Percentiles rank a stretch among this genome's conserved stretches.
These are phyloP conservation scores for Triticum monococcum DNA, from an alignment of 176 grass and related monocot genomes.

Conservation along the genomic window DNA sequence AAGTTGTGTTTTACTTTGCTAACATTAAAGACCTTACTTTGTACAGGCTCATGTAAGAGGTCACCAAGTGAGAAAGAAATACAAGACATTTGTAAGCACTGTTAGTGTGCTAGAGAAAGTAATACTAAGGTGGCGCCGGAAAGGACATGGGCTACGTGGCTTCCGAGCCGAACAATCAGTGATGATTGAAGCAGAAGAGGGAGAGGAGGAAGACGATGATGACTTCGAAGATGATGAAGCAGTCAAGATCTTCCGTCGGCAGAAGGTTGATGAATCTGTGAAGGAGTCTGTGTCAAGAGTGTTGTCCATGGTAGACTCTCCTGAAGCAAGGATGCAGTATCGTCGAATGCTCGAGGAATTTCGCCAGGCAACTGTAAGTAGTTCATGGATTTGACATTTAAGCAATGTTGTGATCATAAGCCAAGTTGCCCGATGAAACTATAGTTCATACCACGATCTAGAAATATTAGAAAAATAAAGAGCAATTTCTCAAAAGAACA, in stretches of 20 bases:
- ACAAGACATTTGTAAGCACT: constrained; percentile 69
- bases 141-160: constrained; percentile 76
- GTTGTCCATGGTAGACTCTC: constrained; percentile 77
- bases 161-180: constrained; percentile 64
- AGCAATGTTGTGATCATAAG: constrained; percentile 5
- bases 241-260: constrained; percentile 69
- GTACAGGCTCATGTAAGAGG: constrained; percentile 92
- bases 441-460: constrained; percentile 1
- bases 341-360: constrained; percentile 88
- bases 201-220: constrained; percentile 52
- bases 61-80: constrained; percentile 94
- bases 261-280: constrained; percentile 86
- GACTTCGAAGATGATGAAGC: constrained; percentile 76
- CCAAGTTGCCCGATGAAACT: background rate
- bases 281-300: constrained; percentile 85
- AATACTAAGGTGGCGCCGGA: constrained; percentile 93
- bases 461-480: background rate
- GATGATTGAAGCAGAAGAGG: constrained; percentile 35
- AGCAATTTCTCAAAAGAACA: background rate
- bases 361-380: constrained; percentile 76
- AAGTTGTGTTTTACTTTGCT: constrained; percentile 4
- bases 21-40: constrained; percentile 8
- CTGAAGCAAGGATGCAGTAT: constrained; percentile 89
- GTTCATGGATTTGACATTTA: constrained; percentile 9
- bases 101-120: constrained; percentile 92